Conservation (phyloP, 768 basidiomycete genomes). For the Boletus patriciae region DNA sequence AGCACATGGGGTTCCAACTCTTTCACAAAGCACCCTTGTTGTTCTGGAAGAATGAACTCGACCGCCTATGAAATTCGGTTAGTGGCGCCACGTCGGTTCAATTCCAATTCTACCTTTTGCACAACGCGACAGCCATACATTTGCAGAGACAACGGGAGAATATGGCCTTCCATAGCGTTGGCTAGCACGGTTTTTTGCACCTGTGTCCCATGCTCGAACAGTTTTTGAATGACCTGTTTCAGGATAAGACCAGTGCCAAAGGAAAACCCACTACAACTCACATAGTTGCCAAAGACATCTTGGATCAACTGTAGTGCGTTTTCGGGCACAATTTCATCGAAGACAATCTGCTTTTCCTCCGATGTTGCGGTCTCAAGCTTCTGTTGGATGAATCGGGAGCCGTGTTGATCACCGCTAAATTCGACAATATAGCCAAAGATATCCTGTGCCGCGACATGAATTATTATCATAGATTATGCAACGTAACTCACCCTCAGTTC, state of each 20-base stretch:
- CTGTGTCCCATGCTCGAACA: constrained; percentile 84
- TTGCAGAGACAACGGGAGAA: constrained; percentile 76
- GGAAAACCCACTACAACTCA: constrained; percentile 37
- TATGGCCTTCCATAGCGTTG: constrained; percentile 72
- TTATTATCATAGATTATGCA: neutral
- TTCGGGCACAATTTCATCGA: constrained; percentile 83
- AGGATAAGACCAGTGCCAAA: constrained; percentile 6
- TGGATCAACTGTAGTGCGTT: constrained; percentile 76
- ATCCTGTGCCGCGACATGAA: constrained; percentile 52
- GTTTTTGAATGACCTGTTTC: constrained; percentile 83
- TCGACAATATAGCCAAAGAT: constrained; percentile 84
- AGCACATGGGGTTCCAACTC: constrained; percentile 82
- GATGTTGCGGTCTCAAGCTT: constrained; percentile 73
- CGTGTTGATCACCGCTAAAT: constrained; percentile 93
- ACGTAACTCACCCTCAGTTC: constrained; percentile 61
- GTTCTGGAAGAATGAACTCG: constrained; percentile 75
- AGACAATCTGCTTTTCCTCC: constrained; percentile 78
- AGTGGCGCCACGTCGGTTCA: neutral
- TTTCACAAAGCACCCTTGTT: constrained; percentile 71
- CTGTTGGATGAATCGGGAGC: constrained; percentile 97
- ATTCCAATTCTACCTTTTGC: constrained; percentile 63
- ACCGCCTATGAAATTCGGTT: constrained; percentile 58
- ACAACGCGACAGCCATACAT: constrained; percentile 98
- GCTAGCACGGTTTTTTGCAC: constrained; percentile 71
- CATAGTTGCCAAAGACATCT: constrained; percentile 97